Conservation (phyloP, 169 alveolate species). For the Hepatocystis sp. region DNA sequence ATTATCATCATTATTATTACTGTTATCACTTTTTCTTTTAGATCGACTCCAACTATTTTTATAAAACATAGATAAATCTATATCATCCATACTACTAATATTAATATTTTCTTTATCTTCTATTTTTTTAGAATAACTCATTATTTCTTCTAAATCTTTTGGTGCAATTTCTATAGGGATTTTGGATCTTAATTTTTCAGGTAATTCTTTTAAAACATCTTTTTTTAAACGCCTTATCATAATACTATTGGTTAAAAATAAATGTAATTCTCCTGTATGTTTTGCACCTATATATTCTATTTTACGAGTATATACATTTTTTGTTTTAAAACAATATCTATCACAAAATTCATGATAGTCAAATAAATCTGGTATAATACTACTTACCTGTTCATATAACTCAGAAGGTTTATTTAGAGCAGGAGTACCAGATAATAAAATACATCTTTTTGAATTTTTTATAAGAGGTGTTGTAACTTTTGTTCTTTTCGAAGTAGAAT, state of each 20-base stretch:
- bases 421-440: slow-evolving; percentile 97
- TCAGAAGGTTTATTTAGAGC: slow-evolving; percentile 95
- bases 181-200: slow-evolving; percentile 94
- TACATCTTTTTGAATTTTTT: slow-evolving; percentile 90
- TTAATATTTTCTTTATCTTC: slow-evolving; percentile 9
- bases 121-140: slow-evolving; percentile 36
- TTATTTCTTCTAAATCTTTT: slow-evolving; percentile 53
- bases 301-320: slow-evolving; percentile 82
- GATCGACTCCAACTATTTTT: no score
- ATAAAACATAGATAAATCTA: slow-evolving; percentile 16
- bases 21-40: no score
- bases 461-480: slow-evolving; percentile 92
- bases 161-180: slow-evolving; percentile 90
- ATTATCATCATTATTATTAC: slow-evolving; percentile 6
- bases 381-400: slow-evolving; percentile 91
- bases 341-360: slow-evolving; percentile 84
- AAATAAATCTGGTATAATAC: slow-evolving; percentile 85
- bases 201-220: slow-evolving; percentile 94
- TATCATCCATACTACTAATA: slow-evolving; percentile 19
- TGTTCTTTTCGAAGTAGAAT: slow-evolving; percentile 93
- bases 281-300: slow-evolving; percentile 88
- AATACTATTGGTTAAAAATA: slow-evolving; percentile 86
- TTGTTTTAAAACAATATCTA: slow-evolving; percentile 83
- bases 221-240: slow-evolving; percentile 96
- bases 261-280: slow-evolving; percentile 89